Conservation (phyloP, 331 rosid genomes). For the Malus hybrid region DNA sequence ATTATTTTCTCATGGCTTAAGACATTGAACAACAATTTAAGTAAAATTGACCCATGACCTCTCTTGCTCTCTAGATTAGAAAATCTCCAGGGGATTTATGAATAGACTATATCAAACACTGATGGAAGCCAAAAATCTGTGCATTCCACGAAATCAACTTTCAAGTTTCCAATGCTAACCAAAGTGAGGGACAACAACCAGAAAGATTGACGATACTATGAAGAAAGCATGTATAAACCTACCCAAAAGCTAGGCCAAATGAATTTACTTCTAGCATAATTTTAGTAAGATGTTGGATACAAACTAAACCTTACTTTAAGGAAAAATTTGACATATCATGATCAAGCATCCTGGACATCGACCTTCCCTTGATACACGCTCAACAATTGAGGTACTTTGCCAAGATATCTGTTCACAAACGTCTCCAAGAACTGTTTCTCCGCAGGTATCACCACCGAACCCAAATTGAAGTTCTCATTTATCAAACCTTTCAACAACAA, state of each 20-base stretch:
- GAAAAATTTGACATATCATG: not conserved
- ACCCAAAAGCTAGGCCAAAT: not conserved
- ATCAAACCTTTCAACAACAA: constrained; percentile 30
- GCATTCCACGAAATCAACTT: not conserved
- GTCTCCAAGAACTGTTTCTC: not conserved
- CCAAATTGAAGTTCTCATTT: not conserved
- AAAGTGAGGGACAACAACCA: not conserved
- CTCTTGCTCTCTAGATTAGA: too few relatives aligned
- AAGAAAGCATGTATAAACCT: not conserved
- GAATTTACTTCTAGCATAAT: not conserved
- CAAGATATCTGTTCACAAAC: not conserved
- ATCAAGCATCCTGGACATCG: not conserved
- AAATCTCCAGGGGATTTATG: too few relatives aligned
- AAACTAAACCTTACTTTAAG: not conserved
- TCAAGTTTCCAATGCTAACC: not conserved
- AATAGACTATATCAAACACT: not conserved
- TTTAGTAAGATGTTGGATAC: not conserved
- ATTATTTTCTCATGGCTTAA: too few relatives aligned
- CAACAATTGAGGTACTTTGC: not conserved
- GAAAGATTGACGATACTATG: not conserved
- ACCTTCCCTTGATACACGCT: not conserved
- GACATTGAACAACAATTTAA: too few relatives aligned
- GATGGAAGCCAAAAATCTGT: not conserved
- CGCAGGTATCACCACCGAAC: not conserved
- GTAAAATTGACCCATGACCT: too few relatives aligned